These are phyloP conservation scores for Flaveria brownii DNA, from an alignment of 129 eudicot genomes.

Conservation along the genomic window DNA sequence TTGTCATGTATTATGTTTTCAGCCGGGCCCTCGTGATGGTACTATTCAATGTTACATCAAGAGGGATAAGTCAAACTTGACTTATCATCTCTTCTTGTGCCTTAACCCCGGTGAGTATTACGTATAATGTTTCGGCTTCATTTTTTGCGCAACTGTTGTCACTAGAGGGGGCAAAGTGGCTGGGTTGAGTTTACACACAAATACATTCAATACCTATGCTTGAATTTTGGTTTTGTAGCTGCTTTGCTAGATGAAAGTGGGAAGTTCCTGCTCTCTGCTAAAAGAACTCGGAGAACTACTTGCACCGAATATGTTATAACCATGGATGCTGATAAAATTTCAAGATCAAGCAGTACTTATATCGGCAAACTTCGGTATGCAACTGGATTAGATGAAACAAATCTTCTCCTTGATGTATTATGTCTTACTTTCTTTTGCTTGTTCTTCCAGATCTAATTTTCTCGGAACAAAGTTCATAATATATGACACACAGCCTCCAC, in stretches of 20 bases:
- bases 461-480: conserved; percentile 87
- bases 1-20: neutral
- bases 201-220: neutral
- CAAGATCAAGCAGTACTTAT: conserved; percentile 79
- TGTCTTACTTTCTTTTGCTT: neutral
- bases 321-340: conserved; percentile 80
- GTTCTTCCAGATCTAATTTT: conserved; percentile 63
- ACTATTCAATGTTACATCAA: conserved; percentile 10
- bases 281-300: conserved; percentile 84
- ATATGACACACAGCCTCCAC: conserved; percentile 85
- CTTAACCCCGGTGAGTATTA: conserved; percentile 2
- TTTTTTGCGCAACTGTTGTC: neutral
- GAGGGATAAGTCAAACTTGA: conserved; percentile 3
- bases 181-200: neutral
- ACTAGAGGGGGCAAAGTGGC: neutral
- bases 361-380: conserved; percentile 78
- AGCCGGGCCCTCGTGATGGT: neutral
- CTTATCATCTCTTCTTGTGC: conserved; percentile 8
- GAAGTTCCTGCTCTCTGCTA: conserved; percentile 83
- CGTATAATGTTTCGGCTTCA: neutral
- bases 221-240: conserved; percentile 41
- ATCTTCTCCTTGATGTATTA: neutral
- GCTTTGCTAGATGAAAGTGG: conserved; percentile 87
- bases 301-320: conserved; percentile 86
- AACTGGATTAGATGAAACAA: neutral